phyloP scores from a whole-genome alignment of 805 yeast genomes.

The Ogataea chonburiensis region DNA sequence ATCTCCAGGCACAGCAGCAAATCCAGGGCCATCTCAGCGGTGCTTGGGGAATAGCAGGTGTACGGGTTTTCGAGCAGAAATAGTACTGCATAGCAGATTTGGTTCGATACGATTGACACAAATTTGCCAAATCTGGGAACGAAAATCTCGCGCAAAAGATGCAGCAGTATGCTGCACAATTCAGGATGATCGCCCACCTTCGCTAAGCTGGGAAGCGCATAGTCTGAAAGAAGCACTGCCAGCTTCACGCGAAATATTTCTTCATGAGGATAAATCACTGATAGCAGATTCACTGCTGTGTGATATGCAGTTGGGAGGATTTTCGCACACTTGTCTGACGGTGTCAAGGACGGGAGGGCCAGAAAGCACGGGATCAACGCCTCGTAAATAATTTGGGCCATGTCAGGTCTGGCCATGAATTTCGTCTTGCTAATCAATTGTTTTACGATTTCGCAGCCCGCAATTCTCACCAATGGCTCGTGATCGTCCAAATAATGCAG shows the following conservation, averaged over 20 bases:
- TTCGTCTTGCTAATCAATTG: conserved; percentile 13
- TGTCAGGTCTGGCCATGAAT: conserved; percentile 19
- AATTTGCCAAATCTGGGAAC: conserved; percentile 19
- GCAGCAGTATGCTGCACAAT: conserved; percentile 18
- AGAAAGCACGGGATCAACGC: conserved; percentile 29
- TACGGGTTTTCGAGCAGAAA: conserved; percentile 30
- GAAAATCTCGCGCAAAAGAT: conserved; percentile 13
- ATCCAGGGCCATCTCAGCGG: conserved; percentile 10
- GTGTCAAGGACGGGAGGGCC: conserved; percentile 32
- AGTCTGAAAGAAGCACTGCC: conserved; percentile 26
- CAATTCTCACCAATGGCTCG: conserved; percentile 26
- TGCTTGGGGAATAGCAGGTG: conserved; percentile 16
- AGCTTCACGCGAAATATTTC: conserved; percentile 17
- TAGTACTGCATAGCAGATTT: conserved; percentile 23
- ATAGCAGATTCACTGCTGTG: conserved; percentile 18
- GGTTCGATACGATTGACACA: conserved; percentile 21
- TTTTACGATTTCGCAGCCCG: conserved; percentile 19
- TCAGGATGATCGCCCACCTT: conserved; percentile 28
- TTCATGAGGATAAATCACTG: conserved; percentile 7
- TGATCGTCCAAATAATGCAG: conserved; percentile 32
- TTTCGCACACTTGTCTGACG: conserved; percentile 20
- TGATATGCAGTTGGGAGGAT: conserved; percentile 28
- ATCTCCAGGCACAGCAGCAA: conserved; percentile 6
- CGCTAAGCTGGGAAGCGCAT: conserved; percentile 27
- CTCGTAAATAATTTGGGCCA: conserved; percentile 23